These are phyloP conservation scores for Fraxinus velutina DNA, from an alignment of 305 asterid genomes.

Conservation along the genomic window DNA sequence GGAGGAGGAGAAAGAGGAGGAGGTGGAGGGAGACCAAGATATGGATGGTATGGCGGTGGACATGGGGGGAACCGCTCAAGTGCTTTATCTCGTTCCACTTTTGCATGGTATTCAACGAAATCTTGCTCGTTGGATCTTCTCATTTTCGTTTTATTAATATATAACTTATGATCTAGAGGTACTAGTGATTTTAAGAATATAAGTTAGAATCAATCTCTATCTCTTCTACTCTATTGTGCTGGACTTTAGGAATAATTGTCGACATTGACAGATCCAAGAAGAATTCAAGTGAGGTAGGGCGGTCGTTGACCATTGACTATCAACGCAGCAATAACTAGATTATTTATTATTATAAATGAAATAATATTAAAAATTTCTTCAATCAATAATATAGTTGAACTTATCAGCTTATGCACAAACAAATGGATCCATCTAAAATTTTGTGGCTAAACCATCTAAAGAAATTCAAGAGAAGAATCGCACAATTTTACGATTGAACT, in stretches of 20 bases:
- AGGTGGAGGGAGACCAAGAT: background rate
- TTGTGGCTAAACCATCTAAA: background rate
- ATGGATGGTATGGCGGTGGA: background rate
- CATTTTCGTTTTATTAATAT: background rate
- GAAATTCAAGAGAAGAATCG: background rate
- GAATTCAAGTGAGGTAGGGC: too few species aligned
- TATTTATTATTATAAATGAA: too few species aligned
- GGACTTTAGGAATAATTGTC: background rate
- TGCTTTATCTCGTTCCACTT: background rate
- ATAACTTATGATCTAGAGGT: background rate
- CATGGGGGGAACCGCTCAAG: background rate
- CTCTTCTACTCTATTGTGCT: background rate
- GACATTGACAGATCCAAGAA: too few species aligned
- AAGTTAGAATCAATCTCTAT: background rate
- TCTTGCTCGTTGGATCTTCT: background rate
- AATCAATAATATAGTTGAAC: background rate
- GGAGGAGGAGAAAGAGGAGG: background rate
- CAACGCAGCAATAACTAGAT: too few species aligned
- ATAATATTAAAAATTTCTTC: too few species aligned
- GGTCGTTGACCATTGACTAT: too few species aligned
- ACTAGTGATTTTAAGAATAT: background rate
- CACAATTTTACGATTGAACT: background rate
- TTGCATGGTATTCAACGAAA: background rate
- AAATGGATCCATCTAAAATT: background rate
- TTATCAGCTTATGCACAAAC: background rate